Evolutionary conservation across 192 early-diverging fungal species (phyloP).

Genomic region (Geosiphon pyriformis): DNA sequence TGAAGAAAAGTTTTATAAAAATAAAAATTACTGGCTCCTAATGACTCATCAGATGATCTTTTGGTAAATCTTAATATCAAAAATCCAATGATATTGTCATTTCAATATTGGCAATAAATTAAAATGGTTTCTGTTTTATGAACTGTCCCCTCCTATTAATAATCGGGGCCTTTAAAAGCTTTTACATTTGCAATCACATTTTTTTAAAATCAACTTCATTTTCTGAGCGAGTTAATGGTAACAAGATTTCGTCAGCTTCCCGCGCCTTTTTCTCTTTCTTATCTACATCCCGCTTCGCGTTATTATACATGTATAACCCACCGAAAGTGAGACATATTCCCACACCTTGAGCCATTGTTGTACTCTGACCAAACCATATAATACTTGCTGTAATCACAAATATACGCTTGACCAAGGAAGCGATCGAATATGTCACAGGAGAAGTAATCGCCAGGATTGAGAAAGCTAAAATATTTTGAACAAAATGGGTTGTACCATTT

Average conservation of each 20-base stretch:
- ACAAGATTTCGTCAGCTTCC: conserved; percentile 24
- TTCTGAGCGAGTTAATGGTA: conserved; percentile 14
- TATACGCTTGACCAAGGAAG: conserved; percentile 83
- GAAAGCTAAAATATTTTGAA: conserved; percentile 78
- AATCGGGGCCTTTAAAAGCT: no score
- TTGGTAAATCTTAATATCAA: no score
- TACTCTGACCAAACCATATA: conserved; percentile 75
- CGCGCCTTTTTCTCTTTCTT: conserved; percentile 33
- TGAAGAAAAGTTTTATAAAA: no score
- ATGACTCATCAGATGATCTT: no score
- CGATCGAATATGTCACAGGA: conserved; percentile 84
- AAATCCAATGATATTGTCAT: no score
- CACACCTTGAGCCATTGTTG: conserved; percentile 57
- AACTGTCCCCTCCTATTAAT: no score
- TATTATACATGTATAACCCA: conserved; percentile 81
- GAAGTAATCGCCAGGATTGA: conserved; percentile 67
- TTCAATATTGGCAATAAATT: no score
- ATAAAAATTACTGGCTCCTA: no score
- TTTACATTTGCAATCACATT: no score
- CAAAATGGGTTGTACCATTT: conserved; percentile 79
- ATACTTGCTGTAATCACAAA: conserved; percentile 82
- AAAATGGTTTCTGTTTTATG: no score
- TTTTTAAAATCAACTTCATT: neutral
- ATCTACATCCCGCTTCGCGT: conserved; percentile 66
- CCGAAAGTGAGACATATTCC: conserved; percentile 78